Conservation (phyloP, 441 rosid species). For the Gossypium trilobum region DNA sequence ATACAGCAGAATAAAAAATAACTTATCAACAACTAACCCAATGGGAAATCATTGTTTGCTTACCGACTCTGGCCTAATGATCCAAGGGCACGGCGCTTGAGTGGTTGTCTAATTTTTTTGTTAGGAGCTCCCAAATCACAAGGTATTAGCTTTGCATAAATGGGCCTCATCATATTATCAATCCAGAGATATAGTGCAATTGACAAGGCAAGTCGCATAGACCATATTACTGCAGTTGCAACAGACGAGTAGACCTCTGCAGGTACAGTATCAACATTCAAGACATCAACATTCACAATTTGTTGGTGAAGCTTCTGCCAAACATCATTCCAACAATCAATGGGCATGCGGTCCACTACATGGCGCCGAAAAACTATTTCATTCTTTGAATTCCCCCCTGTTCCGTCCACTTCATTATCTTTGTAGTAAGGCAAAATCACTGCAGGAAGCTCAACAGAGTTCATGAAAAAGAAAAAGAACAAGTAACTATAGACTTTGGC, state of each 20-base stretch:
- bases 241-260: conserved; percentile 75
- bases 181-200: conserved; percentile 70
- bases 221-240: conserved; percentile 86
- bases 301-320: conserved; percentile 92
- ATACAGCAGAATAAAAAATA: background rate
- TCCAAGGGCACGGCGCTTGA: conserved; percentile 72
- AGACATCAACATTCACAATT: conserved; percentile 68
- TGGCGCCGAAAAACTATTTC: conserved; percentile 76
- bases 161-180: conserved; percentile 68
- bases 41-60: conserved; percentile 26
- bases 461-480: background rate
- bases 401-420: conserved; percentile 41
- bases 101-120: conserved; percentile 45
- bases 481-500: background rate
- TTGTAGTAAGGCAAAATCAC: conserved; percentile 82
- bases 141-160: conserved; percentile 85
- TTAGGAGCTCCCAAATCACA: conserved; percentile 80
- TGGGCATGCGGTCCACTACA: conserved; percentile 82
- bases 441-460: conserved; percentile 23
- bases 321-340: conserved; percentile 93
- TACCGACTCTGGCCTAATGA: conserved; percentile 91
- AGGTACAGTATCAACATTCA: conserved; percentile 61
- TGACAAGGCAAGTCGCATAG: conserved; percentile 80
- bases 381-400: conserved; percentile 32
- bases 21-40: background rate